Base-by-base conservation (phyloP, 768 basidiomycete species). In the Suillus variegatus region DNA sequence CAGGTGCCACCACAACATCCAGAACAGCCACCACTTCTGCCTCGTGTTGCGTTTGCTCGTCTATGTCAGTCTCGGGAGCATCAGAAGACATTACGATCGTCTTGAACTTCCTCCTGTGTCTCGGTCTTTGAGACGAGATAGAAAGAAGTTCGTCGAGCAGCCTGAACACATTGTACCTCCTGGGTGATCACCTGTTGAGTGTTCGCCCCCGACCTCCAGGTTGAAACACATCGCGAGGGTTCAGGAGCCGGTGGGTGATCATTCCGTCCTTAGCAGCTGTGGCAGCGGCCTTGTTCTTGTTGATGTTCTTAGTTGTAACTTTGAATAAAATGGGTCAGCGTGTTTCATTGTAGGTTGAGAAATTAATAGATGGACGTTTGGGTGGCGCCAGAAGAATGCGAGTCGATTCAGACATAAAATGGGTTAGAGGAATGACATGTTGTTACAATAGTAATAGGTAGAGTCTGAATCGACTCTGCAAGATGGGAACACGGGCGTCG, bases 31-130 rank as follows among this genome's bases (percentile, higher is more conserved):
- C 84, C 54, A 69, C 72, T 67, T 79, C 71, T 44, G 73, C 71
- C 32, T 71, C 71, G 22, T 62, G 70, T 20, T 72, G 67, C 10
- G 55, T 56, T 36, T 63, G 61, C 13, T 84, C 82, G 36, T 85
- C 84, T 60, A 86, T 84, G 35, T 79, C 79, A 40, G 78, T 77
- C 12, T 79, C 84, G 32, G 86, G 86, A 0, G 80, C 77, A 40
- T 87, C 83, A 3, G 91, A 89, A 1, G 92, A 92, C 5, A 92
- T 90, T 55, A 20, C 87, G 88, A 46, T 79, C 76, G 12, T 82
- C 82, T 51, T 89, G 91, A 28, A 81, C 85, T n/a, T 84, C 83
- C 35, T 87, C 86, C 18, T 44, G 66, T n/a, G 60, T 6, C 2
- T 81, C 82, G 18, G 79, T 76, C 49, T 74, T 73, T 61, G 77